These are phyloP conservation scores for Fraxinus albicans DNA, from an alignment of 305 asterid species.

Conservation along the genomic window DNA sequence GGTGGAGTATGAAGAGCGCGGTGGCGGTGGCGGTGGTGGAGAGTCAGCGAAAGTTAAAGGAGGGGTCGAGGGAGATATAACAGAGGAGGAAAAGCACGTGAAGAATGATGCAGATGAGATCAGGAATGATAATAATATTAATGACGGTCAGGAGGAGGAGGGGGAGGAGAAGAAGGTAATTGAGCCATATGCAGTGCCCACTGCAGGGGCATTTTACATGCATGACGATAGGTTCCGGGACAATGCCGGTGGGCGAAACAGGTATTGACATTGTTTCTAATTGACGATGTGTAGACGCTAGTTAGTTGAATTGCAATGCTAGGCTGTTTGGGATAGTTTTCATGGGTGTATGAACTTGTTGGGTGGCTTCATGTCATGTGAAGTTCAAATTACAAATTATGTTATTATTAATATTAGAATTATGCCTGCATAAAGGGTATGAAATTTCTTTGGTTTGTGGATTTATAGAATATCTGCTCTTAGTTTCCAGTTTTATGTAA, in stretches of 20 bases:
- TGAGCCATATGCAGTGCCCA: conserved; percentile 94
- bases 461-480: not conserved
- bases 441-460: not conserved
- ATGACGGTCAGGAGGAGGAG: conserved; percentile 37
- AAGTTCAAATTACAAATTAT: not conserved
- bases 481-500: not conserved
- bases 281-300: not conserved
- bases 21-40: conserved; percentile 18
- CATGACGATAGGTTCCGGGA: conserved; percentile 96
- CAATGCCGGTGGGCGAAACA: conserved; percentile 71
- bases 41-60: conserved; percentile 24
- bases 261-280: conserved; percentile 43
- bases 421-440: not conserved
- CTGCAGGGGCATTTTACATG: conserved; percentile 98
- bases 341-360: not conserved
- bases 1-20: conserved; percentile 37
- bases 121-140: conserved; percentile 33
- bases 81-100: conserved; percentile 35
- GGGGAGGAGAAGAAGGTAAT: conserved; percentile 71
- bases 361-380: not conserved
- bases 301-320: conserved; percentile 10
- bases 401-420: not conserved
- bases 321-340: not conserved
- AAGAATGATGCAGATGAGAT: conserved; percentile 31
- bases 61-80: conserved; percentile 27